Conservation (phyloP, 1,284 basidiomycete genomes). For the Cerioporus squamosus region DNA sequence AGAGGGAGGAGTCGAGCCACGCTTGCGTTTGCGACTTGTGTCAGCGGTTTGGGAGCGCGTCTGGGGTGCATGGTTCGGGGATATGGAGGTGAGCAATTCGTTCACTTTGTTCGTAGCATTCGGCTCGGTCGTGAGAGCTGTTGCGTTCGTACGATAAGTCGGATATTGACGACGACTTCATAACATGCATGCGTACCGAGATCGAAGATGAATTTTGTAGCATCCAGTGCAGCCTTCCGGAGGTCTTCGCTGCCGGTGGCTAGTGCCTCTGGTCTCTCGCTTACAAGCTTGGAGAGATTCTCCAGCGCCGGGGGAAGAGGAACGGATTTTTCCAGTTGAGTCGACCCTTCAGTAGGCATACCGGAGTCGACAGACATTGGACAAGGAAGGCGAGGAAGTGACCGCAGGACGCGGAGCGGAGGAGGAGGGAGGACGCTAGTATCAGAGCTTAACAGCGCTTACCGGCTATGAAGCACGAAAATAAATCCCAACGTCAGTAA, state of each 20-base stretch:
- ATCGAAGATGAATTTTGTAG: conserved; percentile 82
- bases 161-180: not conserved
- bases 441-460: no score
- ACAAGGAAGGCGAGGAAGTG: not conserved
- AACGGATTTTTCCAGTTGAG: not conserved
- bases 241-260: conserved; percentile 61
- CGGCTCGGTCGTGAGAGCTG: conserved; percentile 69
- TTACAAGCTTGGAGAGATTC: conserved; percentile 56
- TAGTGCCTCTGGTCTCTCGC: conserved; percentile 56
- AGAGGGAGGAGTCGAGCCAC: conserved; percentile 37
- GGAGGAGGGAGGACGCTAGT: not conserved
- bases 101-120: conserved; percentile 67
- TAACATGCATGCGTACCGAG: conserved; percentile 57
- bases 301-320: conserved; percentile 46
- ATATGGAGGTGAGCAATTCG: conserved; percentile 70
- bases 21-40: conserved; percentile 45
- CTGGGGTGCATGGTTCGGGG: conserved; percentile 62
- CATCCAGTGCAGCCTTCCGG: conserved; percentile 63
- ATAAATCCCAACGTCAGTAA: no score
- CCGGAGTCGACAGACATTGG: not conserved
- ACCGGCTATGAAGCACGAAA: no score
- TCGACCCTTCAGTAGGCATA: not conserved
- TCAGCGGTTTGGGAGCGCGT: conserved; percentile 67
- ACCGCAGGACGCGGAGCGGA: not conserved
- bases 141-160: not conserved